Evolutionary conservation across 2,329 filamentous ascomycete genomes (phyloP), one percentile per base, ranked within the genome.

Genomic region (Diaporthe eres): DNA sequence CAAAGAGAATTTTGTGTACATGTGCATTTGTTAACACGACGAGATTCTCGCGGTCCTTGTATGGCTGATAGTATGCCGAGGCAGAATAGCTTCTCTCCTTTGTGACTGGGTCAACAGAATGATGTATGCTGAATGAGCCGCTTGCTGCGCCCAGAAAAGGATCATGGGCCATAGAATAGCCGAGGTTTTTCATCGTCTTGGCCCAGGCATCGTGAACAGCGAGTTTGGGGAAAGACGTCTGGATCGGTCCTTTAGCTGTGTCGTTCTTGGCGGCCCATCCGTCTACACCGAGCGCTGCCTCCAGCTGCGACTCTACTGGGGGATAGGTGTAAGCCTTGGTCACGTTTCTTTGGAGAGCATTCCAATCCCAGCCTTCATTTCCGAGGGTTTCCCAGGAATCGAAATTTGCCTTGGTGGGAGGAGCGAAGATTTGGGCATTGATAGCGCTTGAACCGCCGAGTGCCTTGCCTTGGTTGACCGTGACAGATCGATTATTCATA

Each of bases 331-430:
- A 72, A 0, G 70, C 9, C 42, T 22, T 72, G 25, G 28, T 28
- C 2, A 61, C 25, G n/a, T 53, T 37, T 10, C 28, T 39, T 74
- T 86, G 83, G 13, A 87, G 85, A 53, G 84, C 81, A 9, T 86
- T 81, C 89, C 88, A 91, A 4, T 79, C 79, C 83, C 87, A 91
- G 2, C 80, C 81, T 4, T 87, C 84, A 78, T 91, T 89, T 0
- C 81, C 87, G 87, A 89, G 90, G 42, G 87, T 82, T 55, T 91
- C 83, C 76, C 87, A 90, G 76, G 91, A 89, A 42, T 88, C 87
- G 2, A 82, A 81, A 8, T 86, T 84, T 2, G 89, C 89, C 55
- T 85, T 77, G 2, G 84, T 84, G 3, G 70, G 55, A 39, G 70
- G 70, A 15, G 61, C 70, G 78, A 84, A 89, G 13, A 84, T 83